phyloP scores from a whole-genome alignment of 1,139 yeast species.

The Yamadazyma buinensis region DNA sequence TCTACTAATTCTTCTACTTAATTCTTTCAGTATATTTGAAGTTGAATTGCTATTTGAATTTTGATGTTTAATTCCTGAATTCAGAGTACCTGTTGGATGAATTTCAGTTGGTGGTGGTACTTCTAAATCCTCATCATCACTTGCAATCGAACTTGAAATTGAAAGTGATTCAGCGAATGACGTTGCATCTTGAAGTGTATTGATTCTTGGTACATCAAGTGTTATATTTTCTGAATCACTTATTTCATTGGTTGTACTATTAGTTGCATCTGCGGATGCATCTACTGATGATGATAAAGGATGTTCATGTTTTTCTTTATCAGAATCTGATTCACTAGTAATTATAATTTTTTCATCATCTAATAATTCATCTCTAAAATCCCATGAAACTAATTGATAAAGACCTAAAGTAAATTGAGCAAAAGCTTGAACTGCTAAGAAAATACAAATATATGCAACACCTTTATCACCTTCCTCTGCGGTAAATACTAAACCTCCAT shows the following conservation, averaged over 20 bases:
- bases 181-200: constrained; percentile 10
- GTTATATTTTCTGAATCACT: no score
- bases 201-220: constrained; percentile 2
- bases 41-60: not conserved
- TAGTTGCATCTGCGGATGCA: not conserved
- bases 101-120: constrained; percentile 14
- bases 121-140: constrained; percentile 8
- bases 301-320: constrained; percentile 3
- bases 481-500: constrained; percentile 56
- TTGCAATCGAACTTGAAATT: constrained; percentile 13
- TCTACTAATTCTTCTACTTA: constrained; percentile 7
- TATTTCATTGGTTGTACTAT: not conserved
- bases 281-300: not conserved
- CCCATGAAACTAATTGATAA: constrained; percentile 65
- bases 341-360: constrained; percentile 10
- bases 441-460: constrained; percentile 81
- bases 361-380: constrained; percentile 42
- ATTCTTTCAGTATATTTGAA: constrained; percentile 7
- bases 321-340: constrained; percentile 1
- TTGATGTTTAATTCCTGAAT: no score
- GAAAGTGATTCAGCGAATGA: constrained; percentile 20
- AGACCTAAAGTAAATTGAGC: constrained; percentile 77
- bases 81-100: not conserved
- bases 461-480: constrained; percentile 66
- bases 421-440: constrained; percentile 65